A percentile compares a stretch with the other conserved stretches of the same genome.
These are phyloP conservation scores for Dinochytrium kinnereticum DNA, from an alignment of 371 early-diverging fungal species.

Conservation along the genomic window DNA sequence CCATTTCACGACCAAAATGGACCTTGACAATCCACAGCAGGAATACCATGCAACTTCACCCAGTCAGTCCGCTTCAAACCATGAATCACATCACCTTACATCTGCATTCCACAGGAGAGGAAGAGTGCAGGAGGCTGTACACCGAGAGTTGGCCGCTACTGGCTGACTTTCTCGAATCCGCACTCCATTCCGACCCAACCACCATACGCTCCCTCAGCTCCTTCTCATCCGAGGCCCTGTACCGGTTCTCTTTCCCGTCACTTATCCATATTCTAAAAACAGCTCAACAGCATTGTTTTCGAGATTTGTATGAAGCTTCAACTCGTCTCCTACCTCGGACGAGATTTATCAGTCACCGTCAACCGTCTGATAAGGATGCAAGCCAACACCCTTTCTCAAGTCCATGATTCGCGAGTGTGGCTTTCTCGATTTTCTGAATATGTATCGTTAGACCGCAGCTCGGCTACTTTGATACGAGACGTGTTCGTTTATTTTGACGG, in stretches of 20 bases:
- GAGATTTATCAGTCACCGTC: not conserved
- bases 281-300: not conserved
- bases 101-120: no score
- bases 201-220: not conserved
- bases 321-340: not conserved
- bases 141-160: not conserved
- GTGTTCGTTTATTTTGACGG: not conserved
- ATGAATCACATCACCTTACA: no score
- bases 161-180: not conserved
- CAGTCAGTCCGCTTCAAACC: no score
- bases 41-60: no score
- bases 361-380: not conserved
- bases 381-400: not conserved
- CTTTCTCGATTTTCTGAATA: not conserved
- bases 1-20: no score
- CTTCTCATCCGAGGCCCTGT: not conserved
- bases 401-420: not conserved
- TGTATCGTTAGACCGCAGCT: not conserved
- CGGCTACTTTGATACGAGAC: not conserved
- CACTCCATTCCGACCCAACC: not conserved
- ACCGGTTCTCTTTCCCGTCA: not conserved
- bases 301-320: not conserved
- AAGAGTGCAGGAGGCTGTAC: not conserved
- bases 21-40: no score
- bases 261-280: not conserved